Percentiles rank a stretch among this genome's conserved stretches.
Evolutionary conservation across 352 stramenopile genomes (phyloP).

Genomic region (Globisporangium acanthophoron): DNA sequence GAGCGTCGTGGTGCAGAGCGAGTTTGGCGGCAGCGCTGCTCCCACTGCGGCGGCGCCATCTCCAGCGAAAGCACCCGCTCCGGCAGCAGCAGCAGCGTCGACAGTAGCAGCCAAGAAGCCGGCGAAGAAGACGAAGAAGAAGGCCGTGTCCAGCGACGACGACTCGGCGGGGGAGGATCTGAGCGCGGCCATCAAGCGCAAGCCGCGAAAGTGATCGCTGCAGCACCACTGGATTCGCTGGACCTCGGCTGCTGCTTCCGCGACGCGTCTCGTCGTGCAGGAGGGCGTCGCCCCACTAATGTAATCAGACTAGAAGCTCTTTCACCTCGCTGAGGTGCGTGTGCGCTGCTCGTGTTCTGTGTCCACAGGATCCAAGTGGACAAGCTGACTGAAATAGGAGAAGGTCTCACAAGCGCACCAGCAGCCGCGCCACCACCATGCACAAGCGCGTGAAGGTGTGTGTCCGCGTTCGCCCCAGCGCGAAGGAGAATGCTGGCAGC

Average conservation of each 20-base stretch:
- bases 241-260: neutral
- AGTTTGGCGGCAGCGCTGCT: slow-evolving; percentile 31
- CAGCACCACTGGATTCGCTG: neutral
- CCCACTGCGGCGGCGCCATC: neutral
- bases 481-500: slow-evolving; percentile 7
- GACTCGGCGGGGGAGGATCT: slow-evolving; percentile 56
- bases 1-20: slow-evolving; percentile 64
- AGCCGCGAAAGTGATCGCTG: slow-evolving; percentile 21
- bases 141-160: slow-evolving; percentile 35
- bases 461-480: slow-evolving; percentile 46
- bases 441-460: slow-evolving; percentile 71
- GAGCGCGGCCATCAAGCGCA: slow-evolving; percentile 71
- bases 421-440: slow-evolving; percentile 14
- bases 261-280: neutral
- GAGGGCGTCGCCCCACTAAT: neutral
- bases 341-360: too few relatives aligned
- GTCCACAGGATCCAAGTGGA: too few relatives aligned
- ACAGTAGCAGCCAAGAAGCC: slow-evolving; percentile 16
- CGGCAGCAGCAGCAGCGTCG: slow-evolving; percentile 9
- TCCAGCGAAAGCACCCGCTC: slow-evolving; percentile 6
- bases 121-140: slow-evolving; percentile 32
- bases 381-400: neutral
- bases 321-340: neutral
- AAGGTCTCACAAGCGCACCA: neutral
- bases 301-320: neutral